Evolutionary conservation across 257 asterid genomes (phyloP).

Genomic region (Solanum peruvianum): DNA sequence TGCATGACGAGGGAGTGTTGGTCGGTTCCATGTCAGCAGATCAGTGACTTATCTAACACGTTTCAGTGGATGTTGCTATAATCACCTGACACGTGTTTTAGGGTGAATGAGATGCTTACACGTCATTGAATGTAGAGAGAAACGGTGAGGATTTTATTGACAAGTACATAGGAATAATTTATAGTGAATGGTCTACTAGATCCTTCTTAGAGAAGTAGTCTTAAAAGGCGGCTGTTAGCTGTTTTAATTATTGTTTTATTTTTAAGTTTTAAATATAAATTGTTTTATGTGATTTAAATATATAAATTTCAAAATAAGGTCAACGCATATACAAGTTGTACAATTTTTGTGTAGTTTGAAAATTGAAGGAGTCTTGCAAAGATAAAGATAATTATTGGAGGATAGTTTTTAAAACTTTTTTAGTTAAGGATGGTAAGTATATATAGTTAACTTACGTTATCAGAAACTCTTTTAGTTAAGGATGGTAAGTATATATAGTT

Average conservation of each 20-base stretch:
- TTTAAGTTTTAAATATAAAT: no score
- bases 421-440: neutral
- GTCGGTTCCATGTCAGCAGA: constrained; percentile 44
- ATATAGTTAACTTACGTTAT: no score
- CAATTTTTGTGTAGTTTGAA: neutral
- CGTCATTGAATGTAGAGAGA: neutral
- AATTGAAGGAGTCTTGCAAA: neutral
- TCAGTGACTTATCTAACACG: constrained; percentile 14
- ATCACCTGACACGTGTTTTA: neutral
- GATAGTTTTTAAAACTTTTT: no score
- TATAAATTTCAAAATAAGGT: neutral
- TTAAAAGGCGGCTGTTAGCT: constrained; percentile 17
- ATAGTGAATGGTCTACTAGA: neutral
- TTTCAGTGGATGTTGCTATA: neutral
- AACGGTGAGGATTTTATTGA: neutral
- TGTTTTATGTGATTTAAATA: no score
- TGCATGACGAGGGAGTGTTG: constrained; percentile 28
- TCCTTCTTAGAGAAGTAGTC: constrained; percentile 1
- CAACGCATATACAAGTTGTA: neutral
- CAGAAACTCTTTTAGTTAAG: neutral
- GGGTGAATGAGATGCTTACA: neutral
- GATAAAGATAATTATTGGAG: neutral
- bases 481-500: neutral
- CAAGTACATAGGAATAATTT: neutral
- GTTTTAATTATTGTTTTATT: no score